Conservation (phyloP, 164 flowering plant genomes). For the Houttuynia cordata region DNA sequence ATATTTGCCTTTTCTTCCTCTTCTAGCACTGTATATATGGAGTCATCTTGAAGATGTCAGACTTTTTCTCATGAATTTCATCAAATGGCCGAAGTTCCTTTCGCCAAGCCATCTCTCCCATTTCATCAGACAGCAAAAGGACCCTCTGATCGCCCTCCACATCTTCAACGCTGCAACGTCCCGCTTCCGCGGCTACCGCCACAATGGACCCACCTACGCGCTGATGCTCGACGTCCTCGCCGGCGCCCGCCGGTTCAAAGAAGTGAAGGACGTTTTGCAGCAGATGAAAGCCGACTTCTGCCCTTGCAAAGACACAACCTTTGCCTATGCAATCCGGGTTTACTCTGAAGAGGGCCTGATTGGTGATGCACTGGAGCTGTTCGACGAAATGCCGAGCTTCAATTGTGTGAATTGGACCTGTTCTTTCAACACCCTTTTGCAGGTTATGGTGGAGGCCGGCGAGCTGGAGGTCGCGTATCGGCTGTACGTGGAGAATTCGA, state of each 20-base stretch:
- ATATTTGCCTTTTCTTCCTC: too few relatives aligned
- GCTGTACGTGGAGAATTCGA: conserved; percentile 41
- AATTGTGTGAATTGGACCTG: conserved; percentile 62
- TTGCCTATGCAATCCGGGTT: conserved; percentile 32
- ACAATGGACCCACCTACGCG: conserved; percentile 68
- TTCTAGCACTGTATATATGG: too few relatives aligned
- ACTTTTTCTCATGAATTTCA: not conserved
- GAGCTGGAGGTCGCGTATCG: conserved; percentile 26
- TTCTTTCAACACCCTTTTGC: conserved; percentile 52
- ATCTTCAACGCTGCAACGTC: conserved; percentile 54
- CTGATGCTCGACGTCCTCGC: conserved; percentile 54
- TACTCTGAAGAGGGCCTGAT: conserved; percentile 42
- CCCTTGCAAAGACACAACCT: conserved; percentile 47
- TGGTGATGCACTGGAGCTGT: conserved; percentile 47
- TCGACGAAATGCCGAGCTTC: conserved; percentile 38
- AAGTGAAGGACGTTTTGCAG: conserved; percentile 52
- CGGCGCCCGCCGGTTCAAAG: conserved; percentile 27
- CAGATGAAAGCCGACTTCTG: conserved; percentile 62
- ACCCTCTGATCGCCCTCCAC: conserved; percentile 52
- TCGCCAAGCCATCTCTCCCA: conserved; percentile 49
- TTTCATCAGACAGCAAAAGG: conserved; percentile 42
- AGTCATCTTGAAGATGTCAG: too few relatives aligned
- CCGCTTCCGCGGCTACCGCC: conserved; percentile 49
- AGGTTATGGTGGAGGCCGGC: conserved; percentile 34
- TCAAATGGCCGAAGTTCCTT: conserved; percentile 67